Percentiles rank a stretch among this genome's conserved stretches.
Evolutionary conservation across 768 basidiomycete genomes (phyloP).

Genomic region (Suillus fuscotomentosus): DNA sequence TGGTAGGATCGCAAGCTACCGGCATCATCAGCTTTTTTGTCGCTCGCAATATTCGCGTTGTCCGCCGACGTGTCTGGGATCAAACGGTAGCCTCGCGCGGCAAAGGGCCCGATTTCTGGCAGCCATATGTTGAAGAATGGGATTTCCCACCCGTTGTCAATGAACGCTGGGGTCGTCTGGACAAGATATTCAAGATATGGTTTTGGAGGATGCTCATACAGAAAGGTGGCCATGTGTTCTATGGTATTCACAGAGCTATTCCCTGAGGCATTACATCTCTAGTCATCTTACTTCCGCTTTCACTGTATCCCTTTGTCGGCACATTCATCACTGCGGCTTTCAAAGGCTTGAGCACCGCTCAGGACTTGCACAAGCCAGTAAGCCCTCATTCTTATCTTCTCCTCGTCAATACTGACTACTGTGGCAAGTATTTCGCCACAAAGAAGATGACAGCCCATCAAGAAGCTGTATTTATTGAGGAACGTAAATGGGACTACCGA

Average conservation of each 20-base stretch:
- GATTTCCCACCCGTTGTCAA: conserved; percentile 50
- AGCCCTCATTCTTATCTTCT: conserved; percentile 17
- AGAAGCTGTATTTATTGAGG: conserved; percentile 76
- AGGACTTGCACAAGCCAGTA: conserved; percentile 67
- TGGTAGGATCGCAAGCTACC: conserved; percentile 74
- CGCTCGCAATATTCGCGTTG: conserved; percentile 76
- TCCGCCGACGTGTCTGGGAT: conserved; percentile 73
- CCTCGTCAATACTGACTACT: neutral
- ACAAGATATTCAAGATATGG: conserved; percentile 15
- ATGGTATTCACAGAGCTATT: no score
- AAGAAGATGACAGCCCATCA: conserved; percentile 80
- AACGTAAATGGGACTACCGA: conserved; percentile 87
- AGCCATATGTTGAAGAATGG: conserved; percentile 82
- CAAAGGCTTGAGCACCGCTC: conserved; percentile 66
- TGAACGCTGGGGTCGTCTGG: conserved; percentile 19
- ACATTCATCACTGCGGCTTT: conserved; percentile 59
- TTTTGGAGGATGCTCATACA: conserved; percentile 17
- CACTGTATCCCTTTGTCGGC: conserved; percentile 70
- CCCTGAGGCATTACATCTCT: neutral
- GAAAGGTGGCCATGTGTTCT: conserved; percentile 14
- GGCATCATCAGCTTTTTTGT: conserved; percentile 81
- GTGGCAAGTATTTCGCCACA: conserved; percentile 68
- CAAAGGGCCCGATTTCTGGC: conserved; percentile 84
- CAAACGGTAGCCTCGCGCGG: conserved; percentile 83
- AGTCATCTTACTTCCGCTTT: conserved; percentile 63